phyloP scores from a whole-genome alignment of 140 eudicot species.

The Oenanthe javanica region DNA sequence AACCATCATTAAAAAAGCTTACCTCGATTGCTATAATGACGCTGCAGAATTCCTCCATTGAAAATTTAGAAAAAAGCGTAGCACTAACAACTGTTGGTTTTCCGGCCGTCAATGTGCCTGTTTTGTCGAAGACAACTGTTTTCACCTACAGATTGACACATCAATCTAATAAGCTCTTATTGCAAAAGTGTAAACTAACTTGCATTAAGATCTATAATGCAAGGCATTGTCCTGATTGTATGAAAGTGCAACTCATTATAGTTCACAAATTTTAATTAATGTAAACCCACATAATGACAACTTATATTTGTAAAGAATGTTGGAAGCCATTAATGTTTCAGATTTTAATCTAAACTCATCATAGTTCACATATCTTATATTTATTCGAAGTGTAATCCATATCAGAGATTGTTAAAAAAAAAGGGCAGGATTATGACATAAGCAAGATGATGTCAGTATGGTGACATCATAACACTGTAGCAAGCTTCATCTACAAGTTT shows the following conservation, averaged over 20 bases:
- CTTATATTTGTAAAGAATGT: background rate
- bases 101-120: slow-evolving; percentile 91
- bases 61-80: slow-evolving; percentile 57
- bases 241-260: background rate
- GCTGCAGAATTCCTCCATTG: slow-evolving; percentile 80
- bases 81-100: slow-evolving; percentile 90
- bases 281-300: background rate
- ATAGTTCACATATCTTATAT: background rate
- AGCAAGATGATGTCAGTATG: background rate
- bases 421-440: background rate
- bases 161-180: slow-evolving; percentile 8
- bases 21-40: slow-evolving; percentile 86
- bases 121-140: slow-evolving; percentile 84
- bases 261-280: background rate
- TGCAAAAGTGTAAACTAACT: slow-evolving; percentile 4
- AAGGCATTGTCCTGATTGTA: background rate
- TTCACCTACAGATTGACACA: slow-evolving; percentile 53
- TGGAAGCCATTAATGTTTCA: background rate
- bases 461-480: background rate
- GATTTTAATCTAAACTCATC: background rate
- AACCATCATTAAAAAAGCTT: slow-evolving; percentile 19
- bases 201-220: background rate
- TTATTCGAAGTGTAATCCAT: background rate
- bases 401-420: background rate
- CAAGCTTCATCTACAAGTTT: background rate